A percentile compares a stretch with the other conserved stretches of the same genome.
phyloP scores from a whole-genome alignment of 176 grass and related monocot species.

The bread wheat (Triticum aestivum) region IWGSC_CS_RefSeq_v2.1 NC_057807.1:127930924-127931423 shows the following conservation, averaged over 20 bases:
- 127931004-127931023: background rate
- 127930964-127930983: background rate
- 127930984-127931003: background rate
- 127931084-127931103: background rate
- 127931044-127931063: background rate
- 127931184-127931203: constrained; percentile 14
- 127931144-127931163: constrained; percentile 23
- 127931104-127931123: background rate
- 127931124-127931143: constrained; percentile 13
- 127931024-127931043: background rate
- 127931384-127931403: background rate
- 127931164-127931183: constrained; percentile 6
- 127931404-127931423: background rate
- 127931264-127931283: constrained; percentile 40
- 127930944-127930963: background rate
- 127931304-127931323: background rate
- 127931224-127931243: background rate
- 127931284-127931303: background rate
- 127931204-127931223: background rate
- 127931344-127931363: background rate
- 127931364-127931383: background rate
- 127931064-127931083: constrained; percentile 15
- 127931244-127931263: constrained; percentile 10
- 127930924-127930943: background rate
- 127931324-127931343: background rate